Percentiles rank a stretch among this genome's conserved stretches.
Conservation (phyloP, 2,329 filamentous ascomycete species). For the Aspergillus fumigatus region DNA sequence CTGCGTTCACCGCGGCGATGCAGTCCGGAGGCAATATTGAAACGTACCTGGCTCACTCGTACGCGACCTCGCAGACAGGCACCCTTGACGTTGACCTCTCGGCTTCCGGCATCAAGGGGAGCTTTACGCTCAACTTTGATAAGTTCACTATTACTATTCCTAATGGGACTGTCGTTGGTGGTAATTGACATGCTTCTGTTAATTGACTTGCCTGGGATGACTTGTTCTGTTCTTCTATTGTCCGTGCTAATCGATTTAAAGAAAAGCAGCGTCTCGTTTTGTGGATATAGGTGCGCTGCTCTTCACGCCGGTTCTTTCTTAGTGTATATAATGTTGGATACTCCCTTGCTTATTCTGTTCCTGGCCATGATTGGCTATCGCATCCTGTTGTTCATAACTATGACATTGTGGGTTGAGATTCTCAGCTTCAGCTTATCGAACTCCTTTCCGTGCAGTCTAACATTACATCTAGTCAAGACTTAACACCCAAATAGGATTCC, state of each 20-base stretch:
- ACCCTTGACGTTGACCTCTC: conserved; percentile 21
- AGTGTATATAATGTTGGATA: background rate
- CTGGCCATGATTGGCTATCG: background rate
- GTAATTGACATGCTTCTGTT: background rate
- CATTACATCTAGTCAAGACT: background rate
- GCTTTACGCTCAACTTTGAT: conserved; percentile 33
- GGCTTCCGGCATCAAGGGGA: conserved; percentile 18
- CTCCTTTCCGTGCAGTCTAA: background rate
- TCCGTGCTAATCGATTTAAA: background rate
- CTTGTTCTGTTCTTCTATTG: conserved; percentile 1
- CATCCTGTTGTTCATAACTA: background rate
- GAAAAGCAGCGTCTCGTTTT: background rate
- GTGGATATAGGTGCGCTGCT: background rate
- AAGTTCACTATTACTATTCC: conserved; percentile 30
- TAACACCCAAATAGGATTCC: background rate
- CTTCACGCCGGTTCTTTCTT: background rate
- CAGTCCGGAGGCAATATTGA: conserved; percentile 27
- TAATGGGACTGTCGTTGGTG: conserved; percentile 28
- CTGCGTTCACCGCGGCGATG: conserved; percentile 25
- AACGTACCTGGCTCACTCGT: conserved; percentile 25
- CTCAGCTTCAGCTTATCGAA: background rate
- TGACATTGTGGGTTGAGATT: background rate
- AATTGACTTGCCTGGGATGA: background rate
- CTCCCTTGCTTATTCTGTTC: background rate
- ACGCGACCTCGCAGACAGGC: conserved; percentile 16